A percentile compares a stretch with the other conserved stretches of the same genome.
Conservation (phyloP, 306 rosid genomes). For the Fragaria iinumae region DNA sequence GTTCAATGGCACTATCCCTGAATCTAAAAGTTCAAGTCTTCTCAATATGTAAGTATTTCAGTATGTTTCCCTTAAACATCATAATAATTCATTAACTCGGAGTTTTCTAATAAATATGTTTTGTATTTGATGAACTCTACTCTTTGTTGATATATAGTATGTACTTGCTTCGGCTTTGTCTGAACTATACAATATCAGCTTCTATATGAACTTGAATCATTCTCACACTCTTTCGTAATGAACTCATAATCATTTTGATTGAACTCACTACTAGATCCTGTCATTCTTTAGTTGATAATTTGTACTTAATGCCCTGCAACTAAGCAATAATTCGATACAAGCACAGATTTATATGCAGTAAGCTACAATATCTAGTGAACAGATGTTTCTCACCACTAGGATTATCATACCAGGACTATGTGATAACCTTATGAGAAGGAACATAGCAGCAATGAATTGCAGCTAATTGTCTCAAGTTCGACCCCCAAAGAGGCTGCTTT, state of each 20-base stretch:
- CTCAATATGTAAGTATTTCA: constrained; percentile 47
- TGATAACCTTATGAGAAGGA: neutral
- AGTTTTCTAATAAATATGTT: constrained; percentile 9
- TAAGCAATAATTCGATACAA: neutral
- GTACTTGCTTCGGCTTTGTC: neutral
- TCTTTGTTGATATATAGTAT: neutral
- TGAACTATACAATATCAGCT: neutral
- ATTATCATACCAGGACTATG: neutral
- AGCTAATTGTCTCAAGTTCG: neutral
- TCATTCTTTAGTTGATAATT: neutral
- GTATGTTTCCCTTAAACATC: neutral
- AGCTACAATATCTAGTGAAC: neutral
- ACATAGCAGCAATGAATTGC: neutral
- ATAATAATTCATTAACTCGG: neutral
- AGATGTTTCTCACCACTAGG: neutral
- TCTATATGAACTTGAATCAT: neutral
- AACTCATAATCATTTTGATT: neutral
- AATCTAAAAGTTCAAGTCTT: constrained; percentile 46
- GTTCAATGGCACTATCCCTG: constrained; percentile 60
- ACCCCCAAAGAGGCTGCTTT: neutral
- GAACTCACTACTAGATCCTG: neutral
- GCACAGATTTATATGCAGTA: neutral
- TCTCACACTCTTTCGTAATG: neutral
- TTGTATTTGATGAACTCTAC: neutral
- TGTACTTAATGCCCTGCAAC: neutral